Evolutionary conservation across 2,329 filamentous ascomycete genomes (phyloP).

Genomic region (Colletotrichum sp.): DNA sequence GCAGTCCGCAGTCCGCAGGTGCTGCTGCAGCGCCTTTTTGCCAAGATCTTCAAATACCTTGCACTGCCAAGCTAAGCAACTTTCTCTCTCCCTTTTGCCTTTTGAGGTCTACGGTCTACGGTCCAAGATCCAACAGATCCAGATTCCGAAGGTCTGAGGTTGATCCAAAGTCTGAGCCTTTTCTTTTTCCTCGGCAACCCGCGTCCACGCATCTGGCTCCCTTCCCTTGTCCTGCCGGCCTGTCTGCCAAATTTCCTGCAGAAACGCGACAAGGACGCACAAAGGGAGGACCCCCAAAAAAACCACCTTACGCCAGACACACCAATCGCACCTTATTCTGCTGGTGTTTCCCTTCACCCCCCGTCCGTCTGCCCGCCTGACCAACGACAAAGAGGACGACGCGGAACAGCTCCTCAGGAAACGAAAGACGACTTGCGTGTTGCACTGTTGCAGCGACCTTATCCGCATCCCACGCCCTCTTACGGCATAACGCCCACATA

Average conservation of each 20-base stretch:
- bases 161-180: background rate
- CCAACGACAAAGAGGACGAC: slow-evolving; percentile 1
- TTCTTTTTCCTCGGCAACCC: background rate
- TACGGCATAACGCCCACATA: slow-evolving; percentile 3
- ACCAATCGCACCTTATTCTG: slow-evolving; percentile 9
- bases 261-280: background rate
- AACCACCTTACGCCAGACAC: slow-evolving; percentile 17
- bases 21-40: slow-evolving; percentile 1
- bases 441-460: background rate
- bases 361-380: slow-evolving; percentile 5
- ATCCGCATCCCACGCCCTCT: background rate
- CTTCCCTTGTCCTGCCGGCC: background rate
- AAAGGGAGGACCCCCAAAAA: slow-evolving; percentile 12
- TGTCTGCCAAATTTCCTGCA: background rate
- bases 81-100: background rate
- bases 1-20: background rate
- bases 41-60: slow-evolving; percentile 13
- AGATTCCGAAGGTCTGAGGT: background rate
- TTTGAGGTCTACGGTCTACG: background rate
- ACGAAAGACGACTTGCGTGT: background rate
- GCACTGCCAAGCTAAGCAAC: slow-evolving; percentile 10
- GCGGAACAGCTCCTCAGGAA: background rate
- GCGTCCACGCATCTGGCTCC: background rate
- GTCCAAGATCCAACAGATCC: background rate
- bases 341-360: background rate